Percentiles rank a stretch among this genome's conserved stretches.
These are phyloP conservation scores for Ceratocystis lukuohia DNA, from an alignment of 2,329 filamentous ascomycete species.

Conservation along the genomic window DNA sequence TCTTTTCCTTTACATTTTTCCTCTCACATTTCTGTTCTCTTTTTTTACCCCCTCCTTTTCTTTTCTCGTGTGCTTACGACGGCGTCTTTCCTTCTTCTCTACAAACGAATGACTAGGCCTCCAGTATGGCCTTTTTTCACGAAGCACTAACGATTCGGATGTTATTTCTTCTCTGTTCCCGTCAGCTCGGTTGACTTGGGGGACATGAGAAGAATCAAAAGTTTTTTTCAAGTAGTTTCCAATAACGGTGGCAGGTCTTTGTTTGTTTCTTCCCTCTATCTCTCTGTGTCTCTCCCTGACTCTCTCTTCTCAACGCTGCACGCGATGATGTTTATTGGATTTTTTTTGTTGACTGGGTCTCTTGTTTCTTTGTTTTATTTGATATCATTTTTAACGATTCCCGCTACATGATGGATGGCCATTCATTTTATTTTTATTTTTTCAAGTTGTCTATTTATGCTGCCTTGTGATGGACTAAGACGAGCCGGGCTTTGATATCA, in stretches of 20 bases:
- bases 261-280: conserved; percentile 13
- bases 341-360: conserved; percentile 13
- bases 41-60: not conserved
- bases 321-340: not conserved
- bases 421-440: conserved; percentile 10
- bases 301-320: conserved; percentile 10
- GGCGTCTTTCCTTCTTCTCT: conserved; percentile 8
- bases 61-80: conserved; percentile 10
- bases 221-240: conserved; percentile 14
- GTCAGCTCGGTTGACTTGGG: not conserved
- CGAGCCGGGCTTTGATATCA: not conserved
- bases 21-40: conserved; percentile 6
- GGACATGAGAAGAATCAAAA: conserved; percentile 9
- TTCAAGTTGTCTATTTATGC: conserved; percentile 5
- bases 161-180: conserved; percentile 4
- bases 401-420: not conserved
- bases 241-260: conserved; percentile 18
- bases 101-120: conserved; percentile 13
- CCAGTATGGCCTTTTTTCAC: conserved; percentile 9
- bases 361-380: conserved; percentile 15
- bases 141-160: conserved; percentile 15
- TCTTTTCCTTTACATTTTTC: conserved; percentile 6
- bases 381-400: conserved; percentile 16
- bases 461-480: not conserved
- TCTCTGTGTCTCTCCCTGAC: conserved; percentile 9